These are phyloP conservation scores for Oryza brachyantha DNA, from an alignment of 176 grass and related monocot genomes.

Conservation along the genomic window DNA sequence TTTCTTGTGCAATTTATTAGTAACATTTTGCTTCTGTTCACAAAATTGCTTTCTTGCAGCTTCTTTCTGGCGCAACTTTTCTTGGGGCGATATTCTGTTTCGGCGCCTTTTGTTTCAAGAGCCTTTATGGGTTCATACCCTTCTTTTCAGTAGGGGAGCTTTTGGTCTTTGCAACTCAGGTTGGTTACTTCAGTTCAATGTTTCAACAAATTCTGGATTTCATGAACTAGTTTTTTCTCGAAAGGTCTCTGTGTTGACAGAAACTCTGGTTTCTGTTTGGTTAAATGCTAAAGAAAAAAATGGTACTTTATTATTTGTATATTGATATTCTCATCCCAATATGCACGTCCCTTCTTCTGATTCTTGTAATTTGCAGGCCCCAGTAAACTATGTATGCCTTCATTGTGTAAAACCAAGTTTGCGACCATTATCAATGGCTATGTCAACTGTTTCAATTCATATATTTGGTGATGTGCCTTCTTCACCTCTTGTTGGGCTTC, in stretches of 20 bases:
- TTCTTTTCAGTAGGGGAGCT: conserved; percentile 85
- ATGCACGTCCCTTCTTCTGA: conserved; percentile 3
- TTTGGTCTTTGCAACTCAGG: conserved; percentile 97
- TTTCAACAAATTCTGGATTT: neutral
- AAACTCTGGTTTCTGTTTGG: neutral
- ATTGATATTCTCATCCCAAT: neutral
- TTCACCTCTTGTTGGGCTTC: conserved; percentile 87
- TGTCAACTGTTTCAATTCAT: conserved; percentile 97
- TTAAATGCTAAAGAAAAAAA: conserved; percentile 10
- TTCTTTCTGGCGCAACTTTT: conserved; percentile 90
- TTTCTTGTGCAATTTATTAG: conserved; percentile 16
- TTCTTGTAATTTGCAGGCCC: conserved; percentile 59
- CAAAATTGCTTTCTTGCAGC: conserved; percentile 44
- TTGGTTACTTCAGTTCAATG: conserved; percentile 24
- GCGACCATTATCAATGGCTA: conserved; percentile 91
- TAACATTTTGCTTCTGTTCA: conserved; percentile 9
- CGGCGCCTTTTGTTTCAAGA: conserved; percentile 93
- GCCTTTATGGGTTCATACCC: conserved; percentile 91
- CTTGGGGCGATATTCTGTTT: conserved; percentile 97
- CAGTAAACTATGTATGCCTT: conserved; percentile 97
- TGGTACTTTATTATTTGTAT: neutral
- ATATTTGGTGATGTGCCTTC: conserved; percentile 99
- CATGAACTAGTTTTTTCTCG: neutral
- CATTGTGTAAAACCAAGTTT: conserved; percentile 82
- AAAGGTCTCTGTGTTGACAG: neutral